These are phyloP conservation scores for Yamadazyma aaseri DNA, from an alignment of 1,139 yeast species.

Conservation along the genomic window DNA sequence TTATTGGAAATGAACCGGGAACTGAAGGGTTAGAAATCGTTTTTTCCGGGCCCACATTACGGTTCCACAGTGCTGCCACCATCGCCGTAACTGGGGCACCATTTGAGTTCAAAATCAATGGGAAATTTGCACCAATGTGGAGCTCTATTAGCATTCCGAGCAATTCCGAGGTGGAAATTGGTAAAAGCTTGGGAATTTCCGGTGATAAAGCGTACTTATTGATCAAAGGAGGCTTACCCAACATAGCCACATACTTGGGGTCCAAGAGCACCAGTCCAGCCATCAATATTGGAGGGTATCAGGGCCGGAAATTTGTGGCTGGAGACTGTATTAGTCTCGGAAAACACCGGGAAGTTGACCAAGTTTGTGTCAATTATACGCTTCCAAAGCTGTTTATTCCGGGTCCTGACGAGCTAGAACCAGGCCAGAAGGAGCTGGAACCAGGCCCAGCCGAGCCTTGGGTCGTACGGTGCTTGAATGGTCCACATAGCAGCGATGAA, in stretches of 20 bases:
- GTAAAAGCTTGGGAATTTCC: neutral
- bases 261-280: slow-evolving; percentile 7
- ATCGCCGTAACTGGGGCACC: slow-evolving; percentile 6
- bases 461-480: slow-evolving; percentile 7
- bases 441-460: slow-evolving; percentile 3
- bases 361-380: neutral
- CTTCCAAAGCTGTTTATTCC: slow-evolving; percentile 21
- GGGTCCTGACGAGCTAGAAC: slow-evolving; percentile 16
- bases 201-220: slow-evolving; percentile 6
- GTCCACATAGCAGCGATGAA: slow-evolving; percentile 7
- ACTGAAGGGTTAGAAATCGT: slow-evolving; percentile 6
- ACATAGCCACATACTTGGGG: slow-evolving; percentile 7
- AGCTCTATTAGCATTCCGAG: slow-evolving; percentile 4
- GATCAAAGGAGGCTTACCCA: slow-evolving; percentile 8
- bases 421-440: slow-evolving; percentile 8
- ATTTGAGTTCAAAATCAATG: slow-evolving; percentile 7
- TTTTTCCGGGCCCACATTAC: slow-evolving; percentile 6
- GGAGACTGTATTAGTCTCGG: slow-evolving; percentile 7
- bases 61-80: slow-evolving; percentile 7
- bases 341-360: neutral
- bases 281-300: slow-evolving; percentile 8
- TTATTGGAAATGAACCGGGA: slow-evolving; percentile 7
- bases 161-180: slow-evolving; percentile 5
- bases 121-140: slow-evolving; percentile 6
- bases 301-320: slow-evolving; percentile 7